Evolutionary conservation across 768 basidiomycete species (phyloP).

Genomic region (Gloeopeniophorella convolvens): DNA sequence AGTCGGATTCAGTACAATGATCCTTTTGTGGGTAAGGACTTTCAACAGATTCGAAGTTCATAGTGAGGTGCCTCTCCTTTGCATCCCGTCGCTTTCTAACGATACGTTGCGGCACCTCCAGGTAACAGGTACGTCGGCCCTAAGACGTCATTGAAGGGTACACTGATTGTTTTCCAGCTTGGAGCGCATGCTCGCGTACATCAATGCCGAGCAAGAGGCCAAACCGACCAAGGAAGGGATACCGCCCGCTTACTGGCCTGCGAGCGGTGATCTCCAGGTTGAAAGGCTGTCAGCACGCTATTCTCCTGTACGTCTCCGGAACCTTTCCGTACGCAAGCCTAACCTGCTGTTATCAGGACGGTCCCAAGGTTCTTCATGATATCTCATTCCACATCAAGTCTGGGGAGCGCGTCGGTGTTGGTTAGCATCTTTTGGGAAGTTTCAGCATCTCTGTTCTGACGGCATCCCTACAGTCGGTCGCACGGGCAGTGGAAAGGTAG

Average conservation of each 20-base stretch:
- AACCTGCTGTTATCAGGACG: constrained; percentile 30
- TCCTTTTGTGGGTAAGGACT: constrained; percentile 42
- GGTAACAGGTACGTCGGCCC: constrained; percentile 23
- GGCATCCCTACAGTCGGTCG: constrained; percentile 39
- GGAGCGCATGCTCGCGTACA: constrained; percentile 46
- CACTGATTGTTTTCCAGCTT: constrained; percentile 25
- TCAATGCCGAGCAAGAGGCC: constrained; percentile 49
- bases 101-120: no score
- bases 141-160: no score
- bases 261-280: constrained; percentile 43
- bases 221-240: constrained; percentile 31
- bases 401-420: constrained; percentile 54
- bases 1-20: constrained; percentile 48
- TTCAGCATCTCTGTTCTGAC: background rate
- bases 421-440: constrained; percentile 24
- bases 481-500: constrained; percentile 50
- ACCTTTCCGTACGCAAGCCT: no score
- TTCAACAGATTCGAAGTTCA: constrained; percentile 38
- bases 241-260: constrained; percentile 59
- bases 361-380: constrained; percentile 50
- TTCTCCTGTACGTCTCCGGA: constrained; percentile 29
- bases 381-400: constrained; percentile 45
- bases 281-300: constrained; percentile 46
- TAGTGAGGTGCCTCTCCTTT: constrained; percentile 24
- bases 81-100: background rate